Conservation (phyloP, 768 basidiomycete genomes). For the Boletus vinaceobasis region DNA sequence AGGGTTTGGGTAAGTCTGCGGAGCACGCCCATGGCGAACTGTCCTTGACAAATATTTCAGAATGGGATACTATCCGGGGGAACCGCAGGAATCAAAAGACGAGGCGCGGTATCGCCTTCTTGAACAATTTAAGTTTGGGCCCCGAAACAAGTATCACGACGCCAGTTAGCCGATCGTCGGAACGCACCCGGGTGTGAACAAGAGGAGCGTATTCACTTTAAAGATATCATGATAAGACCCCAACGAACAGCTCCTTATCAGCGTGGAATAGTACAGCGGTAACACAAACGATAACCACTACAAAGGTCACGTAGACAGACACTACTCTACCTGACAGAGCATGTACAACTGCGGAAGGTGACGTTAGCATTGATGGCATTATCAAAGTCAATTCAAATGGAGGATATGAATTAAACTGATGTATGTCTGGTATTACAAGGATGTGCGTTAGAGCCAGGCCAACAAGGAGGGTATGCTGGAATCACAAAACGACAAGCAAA, state of each 20-base stretch:
- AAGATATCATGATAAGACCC: neutral
- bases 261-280: neutral
- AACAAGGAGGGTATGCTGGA: conserved; percentile 24
- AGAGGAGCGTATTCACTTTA: neutral
- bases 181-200: neutral
- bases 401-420: conserved; percentile 28
- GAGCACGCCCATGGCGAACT: conserved; percentile 21
- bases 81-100: neutral
- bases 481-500: conserved; percentile 28
- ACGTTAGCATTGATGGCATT: conserved; percentile 1
- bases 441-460: conserved; percentile 26
- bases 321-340: neutral
- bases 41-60: neutral
- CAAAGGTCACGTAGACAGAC: neutral
- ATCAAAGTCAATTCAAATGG: neutral
- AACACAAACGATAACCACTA: neutral
- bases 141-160: neutral
- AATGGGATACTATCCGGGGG: neutral
- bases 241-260: neutral
- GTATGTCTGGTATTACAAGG: conserved; percentile 32
- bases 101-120: conserved; percentile 2
- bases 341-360: conserved; percentile 6
- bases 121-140: neutral
- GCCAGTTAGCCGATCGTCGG: neutral
- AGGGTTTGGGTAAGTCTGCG: conserved; percentile 31